Evolutionary conservation across 164 flowering plant genomes (phyloP).

Genomic region (Vitis cinerea): DNA sequence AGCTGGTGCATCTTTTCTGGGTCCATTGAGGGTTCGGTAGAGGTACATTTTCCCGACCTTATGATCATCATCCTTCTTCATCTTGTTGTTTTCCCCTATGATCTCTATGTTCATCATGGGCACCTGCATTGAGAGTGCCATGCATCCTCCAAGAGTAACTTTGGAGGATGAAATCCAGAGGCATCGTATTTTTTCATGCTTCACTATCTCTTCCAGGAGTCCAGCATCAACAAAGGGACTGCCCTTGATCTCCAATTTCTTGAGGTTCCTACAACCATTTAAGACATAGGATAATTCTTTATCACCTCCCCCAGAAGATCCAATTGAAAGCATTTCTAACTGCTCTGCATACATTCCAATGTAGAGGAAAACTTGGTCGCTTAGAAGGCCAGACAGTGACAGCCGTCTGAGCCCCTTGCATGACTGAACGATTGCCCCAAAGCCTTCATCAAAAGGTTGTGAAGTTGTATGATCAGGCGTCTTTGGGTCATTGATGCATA

Average conservation of each 20-base stretch:
- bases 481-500: slow-evolving; percentile 42
- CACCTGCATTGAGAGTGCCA: slow-evolving; percentile 43
- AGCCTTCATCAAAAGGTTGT: slow-evolving; percentile 60
- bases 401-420: slow-evolving; percentile 52
- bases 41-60: slow-evolving; percentile 52
- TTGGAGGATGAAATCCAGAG: slow-evolving; percentile 72
- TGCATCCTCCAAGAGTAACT: slow-evolving; percentile 54
- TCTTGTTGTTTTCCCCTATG: slow-evolving; percentile 35
- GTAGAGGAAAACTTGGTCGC: slow-evolving; percentile 52
- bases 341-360: slow-evolving; percentile 62
- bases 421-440: slow-evolving; percentile 56
- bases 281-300: slow-evolving; percentile 53
- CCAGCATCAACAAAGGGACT: slow-evolving; percentile 56
- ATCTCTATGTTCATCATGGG: slow-evolving; percentile 58
- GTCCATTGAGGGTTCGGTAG: slow-evolving; percentile 51
- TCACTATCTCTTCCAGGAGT: slow-evolving; percentile 42
- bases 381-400: slow-evolving; percentile 53
- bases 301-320: slow-evolving; percentile 57
- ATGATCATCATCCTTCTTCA: slow-evolving; percentile 27
- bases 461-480: slow-evolving; percentile 42
- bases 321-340: slow-evolving; percentile 62
- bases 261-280: slow-evolving; percentile 56
- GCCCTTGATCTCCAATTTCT: slow-evolving; percentile 59
- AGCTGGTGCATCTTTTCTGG: slow-evolving; percentile 43
- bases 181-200: slow-evolving; percentile 76